These are phyloP conservation scores for Backusella liffmaniae DNA, from an alignment of 192 early-diverging fungal species.

Conservation along the genomic window DNA sequence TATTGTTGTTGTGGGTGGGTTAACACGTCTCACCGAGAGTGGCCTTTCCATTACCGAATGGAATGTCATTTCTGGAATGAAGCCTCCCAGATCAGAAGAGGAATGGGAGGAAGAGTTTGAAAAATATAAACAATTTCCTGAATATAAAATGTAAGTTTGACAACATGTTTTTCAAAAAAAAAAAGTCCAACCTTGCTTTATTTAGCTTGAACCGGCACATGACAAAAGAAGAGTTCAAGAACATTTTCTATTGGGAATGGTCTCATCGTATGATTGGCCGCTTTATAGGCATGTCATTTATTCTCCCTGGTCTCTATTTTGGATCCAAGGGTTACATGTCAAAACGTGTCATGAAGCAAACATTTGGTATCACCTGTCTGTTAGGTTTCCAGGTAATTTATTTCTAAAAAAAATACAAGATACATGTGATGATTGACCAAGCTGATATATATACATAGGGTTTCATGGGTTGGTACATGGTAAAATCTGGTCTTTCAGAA, in stretches of 20 bases:
- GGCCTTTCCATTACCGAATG: conserved; percentile 97
- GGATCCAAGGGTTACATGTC: conserved; percentile 77
- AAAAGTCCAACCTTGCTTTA: too few relatives aligned
- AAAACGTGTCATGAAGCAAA: conserved; percentile 55
- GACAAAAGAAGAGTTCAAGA: conserved; percentile 90
- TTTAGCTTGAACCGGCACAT: conserved; percentile 85
- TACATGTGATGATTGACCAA: neutral
- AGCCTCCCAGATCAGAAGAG: conserved; percentile 77
- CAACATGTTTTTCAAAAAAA: neutral
- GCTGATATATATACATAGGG: conserved; percentile 50
- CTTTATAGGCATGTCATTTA: conserved; percentile 83
- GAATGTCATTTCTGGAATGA: conserved; percentile 93
- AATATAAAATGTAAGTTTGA: conserved; percentile 83
- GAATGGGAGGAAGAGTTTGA: conserved; percentile 95
- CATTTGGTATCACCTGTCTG: conserved; percentile 60
- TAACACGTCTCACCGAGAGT: conserved; percentile 96
- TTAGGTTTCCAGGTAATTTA: conserved; percentile 66
- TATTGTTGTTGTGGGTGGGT: conserved; percentile 91
- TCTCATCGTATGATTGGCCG: conserved; percentile 94
- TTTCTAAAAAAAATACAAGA: neutral
- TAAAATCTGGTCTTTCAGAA: conserved; percentile 85
- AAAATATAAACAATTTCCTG: conserved; percentile 98
- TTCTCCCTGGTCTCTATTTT: conserved; percentile 89
- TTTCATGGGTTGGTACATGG: conserved; percentile 98
- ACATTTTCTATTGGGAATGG: conserved; percentile 99